These are phyloP conservation scores for Aspergillus baeticus DNA, from an alignment of 495 filamentous ascomycete genomes.

Conservation along the genomic window DNA sequence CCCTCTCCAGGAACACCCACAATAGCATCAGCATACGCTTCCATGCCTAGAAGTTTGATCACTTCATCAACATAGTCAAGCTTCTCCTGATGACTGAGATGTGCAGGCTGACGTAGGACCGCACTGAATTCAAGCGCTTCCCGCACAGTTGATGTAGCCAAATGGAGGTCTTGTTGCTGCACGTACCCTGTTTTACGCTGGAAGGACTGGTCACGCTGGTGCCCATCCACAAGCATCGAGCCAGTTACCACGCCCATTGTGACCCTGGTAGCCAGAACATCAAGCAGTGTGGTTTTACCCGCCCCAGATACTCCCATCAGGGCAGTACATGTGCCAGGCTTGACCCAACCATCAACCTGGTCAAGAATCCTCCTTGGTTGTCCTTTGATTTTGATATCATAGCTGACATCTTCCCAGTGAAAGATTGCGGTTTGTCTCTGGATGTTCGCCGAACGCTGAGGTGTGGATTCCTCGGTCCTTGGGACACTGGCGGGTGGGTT, in stretches of 20 bases:
- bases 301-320: constrained; percentile 65
- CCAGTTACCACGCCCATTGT: constrained; percentile 50
- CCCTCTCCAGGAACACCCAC: constrained; percentile 50
- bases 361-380: constrained; percentile 59
- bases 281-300: constrained; percentile 65
- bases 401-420: constrained; percentile 72
- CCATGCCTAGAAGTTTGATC: constrained; percentile 48
- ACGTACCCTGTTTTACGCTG: constrained; percentile 92
- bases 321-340: constrained; percentile 65
- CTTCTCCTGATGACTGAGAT: constrained; percentile 39
- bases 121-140: constrained; percentile 82
- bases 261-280: constrained; percentile 55
- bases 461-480: constrained; percentile 27
- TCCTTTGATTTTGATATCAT: constrained; percentile 62
- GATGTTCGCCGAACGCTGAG: constrained; percentile 38
- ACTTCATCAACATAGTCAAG: constrained; percentile 50
- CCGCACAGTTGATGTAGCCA: constrained; percentile 81
- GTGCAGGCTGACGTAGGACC: constrained; percentile 72
- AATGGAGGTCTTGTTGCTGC: constrained; percentile 89
- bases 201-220: constrained; percentile 65
- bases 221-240: constrained; percentile 53
- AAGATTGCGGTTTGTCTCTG: constrained; percentile 57
- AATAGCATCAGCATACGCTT: constrained; percentile 40
- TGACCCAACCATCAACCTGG: constrained; percentile 66
- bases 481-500: constrained; percentile 45